phyloP scores from a whole-genome alignment of 106 monocot species.

The Agapanthus africanus region DNA sequence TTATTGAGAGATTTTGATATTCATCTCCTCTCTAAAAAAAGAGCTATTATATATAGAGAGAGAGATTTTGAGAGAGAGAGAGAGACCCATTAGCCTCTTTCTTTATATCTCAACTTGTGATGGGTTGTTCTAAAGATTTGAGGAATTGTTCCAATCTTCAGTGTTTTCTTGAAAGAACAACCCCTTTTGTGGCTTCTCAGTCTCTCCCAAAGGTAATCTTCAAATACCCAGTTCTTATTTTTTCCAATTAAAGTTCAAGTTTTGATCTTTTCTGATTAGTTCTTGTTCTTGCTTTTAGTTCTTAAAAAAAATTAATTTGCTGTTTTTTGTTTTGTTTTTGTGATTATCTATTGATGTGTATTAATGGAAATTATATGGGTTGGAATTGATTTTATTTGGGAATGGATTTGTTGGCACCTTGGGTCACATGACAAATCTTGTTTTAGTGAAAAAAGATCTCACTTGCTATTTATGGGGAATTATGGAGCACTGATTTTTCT shows the following conservation, averaged over 20 bases:
- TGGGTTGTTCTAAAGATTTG: constrained; percentile 9
- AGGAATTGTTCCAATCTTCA: constrained; percentile 38
- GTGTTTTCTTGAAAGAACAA: constrained; percentile 37
- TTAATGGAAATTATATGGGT: not conserved
- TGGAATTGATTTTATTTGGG: not conserved
- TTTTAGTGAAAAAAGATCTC: not conserved
- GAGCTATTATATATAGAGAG: not conserved
- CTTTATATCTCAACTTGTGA: not conserved
- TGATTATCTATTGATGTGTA: too few species aligned
- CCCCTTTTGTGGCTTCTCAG: constrained; percentile 38
- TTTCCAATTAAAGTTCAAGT: not conserved
- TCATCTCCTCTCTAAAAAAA: not conserved
- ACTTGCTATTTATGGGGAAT: not conserved
- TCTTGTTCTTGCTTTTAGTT: not conserved
- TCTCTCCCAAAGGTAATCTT: constrained; percentile 38
- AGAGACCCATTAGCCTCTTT: not conserved
- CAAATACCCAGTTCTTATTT: not conserved
- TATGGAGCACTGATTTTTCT: not conserved
- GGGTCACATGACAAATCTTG: not conserved
- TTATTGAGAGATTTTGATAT: not conserved
- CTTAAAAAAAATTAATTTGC: not conserved
- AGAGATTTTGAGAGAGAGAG: not conserved
- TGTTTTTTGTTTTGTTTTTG: not conserved
- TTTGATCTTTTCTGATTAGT: not conserved
- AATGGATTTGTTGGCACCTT: not conserved